Conservation (phyloP, 2,329 filamentous ascomycete genomes). For the Basipetospora chlamydospora region DNA sequence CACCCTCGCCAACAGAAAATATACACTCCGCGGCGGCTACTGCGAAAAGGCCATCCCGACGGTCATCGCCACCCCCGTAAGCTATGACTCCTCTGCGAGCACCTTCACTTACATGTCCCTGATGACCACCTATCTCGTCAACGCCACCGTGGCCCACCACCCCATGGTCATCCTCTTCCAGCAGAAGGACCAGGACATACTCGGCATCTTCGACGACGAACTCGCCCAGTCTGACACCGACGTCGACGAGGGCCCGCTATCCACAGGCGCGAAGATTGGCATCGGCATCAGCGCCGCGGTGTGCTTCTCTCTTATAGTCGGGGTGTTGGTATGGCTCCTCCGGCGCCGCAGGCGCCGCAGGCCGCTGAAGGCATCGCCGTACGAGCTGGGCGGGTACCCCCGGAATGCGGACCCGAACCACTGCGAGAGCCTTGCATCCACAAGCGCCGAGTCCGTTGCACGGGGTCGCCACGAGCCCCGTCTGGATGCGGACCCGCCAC, state of each 20-base stretch:
- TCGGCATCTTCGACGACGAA: slow-evolving; percentile 20
- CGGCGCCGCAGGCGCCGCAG: slow-evolving; percentile 3
- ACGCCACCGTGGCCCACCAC: slow-evolving; percentile 22
- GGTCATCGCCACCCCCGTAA: slow-evolving; percentile 20
- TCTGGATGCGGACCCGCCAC: slow-evolving; percentile 18
- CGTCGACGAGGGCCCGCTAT: not conserved
- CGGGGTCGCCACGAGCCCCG: not conserved
- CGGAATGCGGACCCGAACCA: not conserved
- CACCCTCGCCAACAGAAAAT: slow-evolving; percentile 15
- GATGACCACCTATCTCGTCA: slow-evolving; percentile 19
- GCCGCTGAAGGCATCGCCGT: not conserved
- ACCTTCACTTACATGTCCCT: slow-evolving; percentile 11
- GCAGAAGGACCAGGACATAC: slow-evolving; percentile 18
- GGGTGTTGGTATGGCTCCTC: slow-evolving; percentile 7
- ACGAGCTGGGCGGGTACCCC: not conserved
- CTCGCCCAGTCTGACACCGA: slow-evolving; percentile 5
- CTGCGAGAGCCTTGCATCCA: not conserved
- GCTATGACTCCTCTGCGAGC: slow-evolving; percentile 20
- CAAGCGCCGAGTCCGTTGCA: not conserved
- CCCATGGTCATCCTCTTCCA: slow-evolving; percentile 23
- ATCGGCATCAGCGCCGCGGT: slow-evolving; percentile 8
- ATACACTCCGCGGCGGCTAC: slow-evolving; percentile 16
- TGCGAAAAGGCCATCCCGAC: slow-evolving; percentile 22
- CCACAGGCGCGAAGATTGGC: slow-evolving; percentile 8
- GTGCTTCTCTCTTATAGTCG: slow-evolving; percentile 5